phyloP scores from a whole-genome alignment of 768 basidiomycete genomes.

The Russula foetens region DNA sequence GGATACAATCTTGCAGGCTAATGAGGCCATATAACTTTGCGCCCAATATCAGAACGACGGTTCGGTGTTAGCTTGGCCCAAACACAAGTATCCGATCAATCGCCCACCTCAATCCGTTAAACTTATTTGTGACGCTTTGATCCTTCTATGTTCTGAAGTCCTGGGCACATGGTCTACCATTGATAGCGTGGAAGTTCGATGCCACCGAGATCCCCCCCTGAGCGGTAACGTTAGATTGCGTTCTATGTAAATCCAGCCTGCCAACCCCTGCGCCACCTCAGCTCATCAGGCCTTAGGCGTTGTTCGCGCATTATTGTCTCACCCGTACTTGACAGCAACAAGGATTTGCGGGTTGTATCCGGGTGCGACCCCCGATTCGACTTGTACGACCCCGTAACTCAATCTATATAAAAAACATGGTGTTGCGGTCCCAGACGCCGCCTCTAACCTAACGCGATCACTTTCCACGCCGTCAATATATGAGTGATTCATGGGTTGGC shows the following conservation, averaged over 20 bases:
- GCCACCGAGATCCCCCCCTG: not conserved
- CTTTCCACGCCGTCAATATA: constrained; percentile 1
- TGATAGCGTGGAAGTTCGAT: not conserved
- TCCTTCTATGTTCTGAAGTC: not conserved
- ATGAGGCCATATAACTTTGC: not conserved
- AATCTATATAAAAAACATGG: constrained; percentile 2
- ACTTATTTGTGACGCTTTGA: not conserved
- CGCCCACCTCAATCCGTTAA: not conserved
- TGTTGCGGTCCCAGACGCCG: not conserved
- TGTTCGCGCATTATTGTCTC: not conserved
- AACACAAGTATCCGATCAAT: not conserved
- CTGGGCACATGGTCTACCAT: not conserved
- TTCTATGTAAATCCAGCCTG: not conserved
- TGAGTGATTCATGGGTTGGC: not conserved
- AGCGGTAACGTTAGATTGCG: not conserved
- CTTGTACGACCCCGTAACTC: not conserved
- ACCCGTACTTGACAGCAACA: not conserved
- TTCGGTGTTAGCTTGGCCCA: constrained; percentile 5
- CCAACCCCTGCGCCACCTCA: too few species aligned
- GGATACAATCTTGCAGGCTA: not conserved
- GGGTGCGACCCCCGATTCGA: not conserved
- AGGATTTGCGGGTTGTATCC: not conserved
- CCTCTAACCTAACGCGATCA: not conserved
- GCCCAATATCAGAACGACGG: not conserved
- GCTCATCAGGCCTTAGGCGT: not conserved